phyloP scores from a whole-genome alignment of 345 rosid species.

The Salix suchowensis region DNA sequence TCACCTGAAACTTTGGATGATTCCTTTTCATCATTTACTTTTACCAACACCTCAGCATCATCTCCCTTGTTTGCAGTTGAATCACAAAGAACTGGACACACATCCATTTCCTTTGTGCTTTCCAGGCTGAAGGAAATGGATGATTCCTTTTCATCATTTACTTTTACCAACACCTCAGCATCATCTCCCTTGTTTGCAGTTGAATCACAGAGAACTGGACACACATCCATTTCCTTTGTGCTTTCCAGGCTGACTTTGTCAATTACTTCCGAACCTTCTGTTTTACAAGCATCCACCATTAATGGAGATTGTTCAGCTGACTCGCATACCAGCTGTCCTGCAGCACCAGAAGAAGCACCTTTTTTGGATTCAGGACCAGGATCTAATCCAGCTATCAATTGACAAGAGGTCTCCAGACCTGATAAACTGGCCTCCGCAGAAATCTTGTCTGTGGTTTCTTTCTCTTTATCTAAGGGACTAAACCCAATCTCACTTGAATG shows the following conservation, averaged over 20 bases:
- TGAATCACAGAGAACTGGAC: conserved; percentile 28
- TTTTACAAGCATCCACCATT: conserved; percentile 25
- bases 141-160: conserved; percentile 26
- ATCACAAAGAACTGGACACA: conserved; percentile 21
- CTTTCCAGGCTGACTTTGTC: conserved; percentile 24
- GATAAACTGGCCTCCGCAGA: conserved; percentile 21
- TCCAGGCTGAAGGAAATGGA: conserved; percentile 11
- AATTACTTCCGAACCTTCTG: conserved; percentile 17
- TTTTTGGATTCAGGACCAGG: conserved; percentile 22
- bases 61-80: conserved; percentile 29
- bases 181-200: conserved; percentile 25
- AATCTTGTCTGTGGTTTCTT: conserved; percentile 12
- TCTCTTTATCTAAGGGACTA: conserved; percentile 19
- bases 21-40: conserved; percentile 32
- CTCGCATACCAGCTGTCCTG: conserved; percentile 10
- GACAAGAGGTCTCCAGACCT: conserved; percentile 26
- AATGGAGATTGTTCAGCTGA: conserved; percentile 24
- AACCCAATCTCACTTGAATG: conserved; percentile 11
- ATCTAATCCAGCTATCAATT: conserved; percentile 16
- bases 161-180: conserved; percentile 26
- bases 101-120: conserved; percentile 23
- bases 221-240: conserved; percentile 23
- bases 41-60: conserved; percentile 20
- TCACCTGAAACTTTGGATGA: conserved; percentile 42
- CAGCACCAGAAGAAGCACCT: conserved; percentile 22